Evolutionary conservation across 768 basidiomycete species (phyloP).

Genomic region (Boletus edulis): DNA sequence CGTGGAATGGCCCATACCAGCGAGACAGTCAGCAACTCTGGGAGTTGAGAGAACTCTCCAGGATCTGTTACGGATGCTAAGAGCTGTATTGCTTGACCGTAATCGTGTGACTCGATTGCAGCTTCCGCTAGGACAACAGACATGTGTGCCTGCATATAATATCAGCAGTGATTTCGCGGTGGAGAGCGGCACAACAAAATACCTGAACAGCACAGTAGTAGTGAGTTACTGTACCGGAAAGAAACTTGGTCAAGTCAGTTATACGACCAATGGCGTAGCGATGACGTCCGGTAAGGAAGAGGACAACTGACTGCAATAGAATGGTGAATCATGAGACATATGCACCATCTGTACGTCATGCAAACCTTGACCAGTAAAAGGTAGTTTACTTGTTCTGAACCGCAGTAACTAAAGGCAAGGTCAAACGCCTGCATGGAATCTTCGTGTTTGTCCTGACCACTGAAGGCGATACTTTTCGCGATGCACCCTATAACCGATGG

Average conservation of each 20-base stretch:
- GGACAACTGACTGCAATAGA: conserved; percentile 5
- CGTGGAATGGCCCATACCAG: conserved; percentile 3
- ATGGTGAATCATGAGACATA: neutral
- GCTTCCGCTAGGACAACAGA: conserved; percentile 11
- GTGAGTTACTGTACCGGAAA: neutral
- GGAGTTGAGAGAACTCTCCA: neutral
- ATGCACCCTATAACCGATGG: conserved; percentile 16
- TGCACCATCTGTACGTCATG: no score
- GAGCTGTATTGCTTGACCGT: conserved; percentile 4
- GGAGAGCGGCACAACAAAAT: neutral
- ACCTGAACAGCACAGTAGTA: conserved; percentile 9
- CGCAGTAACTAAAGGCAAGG: conserved; percentile 8
- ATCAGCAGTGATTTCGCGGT: neutral
- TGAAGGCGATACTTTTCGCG: conserved; percentile 11
- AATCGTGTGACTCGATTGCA: conserved; percentile 7
- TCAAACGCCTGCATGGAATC: conserved; percentile 19
- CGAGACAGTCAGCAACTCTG: conserved; percentile 14
- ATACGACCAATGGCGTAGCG: conserved; percentile 3
- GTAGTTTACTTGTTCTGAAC: conserved; percentile 1
- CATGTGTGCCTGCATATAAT: conserved; percentile 5
- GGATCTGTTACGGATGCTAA: conserved; percentile 3
- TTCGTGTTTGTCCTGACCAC: conserved; percentile 9
- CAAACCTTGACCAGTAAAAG: conserved; percentile 19
- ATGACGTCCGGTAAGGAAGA: conserved; percentile 8
- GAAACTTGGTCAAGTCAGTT: conserved; percentile 4